Evolutionary conservation across 2,329 filamentous ascomycete genomes (phyloP).

Genomic region (Colletotrichum limetticola): DNA sequence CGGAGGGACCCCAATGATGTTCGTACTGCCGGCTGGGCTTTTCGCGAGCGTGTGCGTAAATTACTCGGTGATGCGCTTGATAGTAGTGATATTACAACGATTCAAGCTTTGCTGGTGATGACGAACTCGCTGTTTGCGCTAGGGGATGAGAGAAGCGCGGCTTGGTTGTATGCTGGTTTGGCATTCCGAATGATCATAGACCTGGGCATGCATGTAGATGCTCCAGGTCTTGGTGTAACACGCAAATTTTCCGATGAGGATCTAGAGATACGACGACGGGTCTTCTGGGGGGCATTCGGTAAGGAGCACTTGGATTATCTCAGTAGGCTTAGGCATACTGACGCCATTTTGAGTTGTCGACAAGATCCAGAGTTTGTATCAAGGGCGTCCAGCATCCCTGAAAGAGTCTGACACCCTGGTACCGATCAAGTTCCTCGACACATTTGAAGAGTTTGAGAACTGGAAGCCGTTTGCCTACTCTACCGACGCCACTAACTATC

Average conservation of each 20-base stretch:
- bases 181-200: slow-evolving; percentile 67
- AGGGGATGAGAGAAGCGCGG: slow-evolving; percentile 60
- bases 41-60: slow-evolving; percentile 56
- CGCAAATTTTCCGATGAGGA: slow-evolving; percentile 55
- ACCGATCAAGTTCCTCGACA: slow-evolving; percentile 58
- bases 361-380: slow-evolving; percentile 66
- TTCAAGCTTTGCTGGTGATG: slow-evolving; percentile 64
- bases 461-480: slow-evolving; percentile 58
- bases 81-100: slow-evolving; percentile 62
- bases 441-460: slow-evolving; percentile 63
- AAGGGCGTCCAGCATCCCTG: slow-evolving; percentile 60
- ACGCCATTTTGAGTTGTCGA: slow-evolving; percentile 47
- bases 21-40: slow-evolving; percentile 59
- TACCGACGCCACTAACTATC: slow-evolving; percentile 40
- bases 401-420: slow-evolving; percentile 58
- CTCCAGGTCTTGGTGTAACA: slow-evolving; percentile 42
- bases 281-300: slow-evolving; percentile 57
- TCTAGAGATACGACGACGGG: slow-evolving; percentile 54
- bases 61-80: slow-evolving; percentile 58
- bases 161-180: slow-evolving; percentile 68
- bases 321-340: neutral
- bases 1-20: slow-evolving; percentile 56
- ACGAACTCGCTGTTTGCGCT: slow-evolving; percentile 60
- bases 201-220: slow-evolving; percentile 61
- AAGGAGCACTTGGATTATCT: slow-evolving; percentile 35